phyloP scores from a whole-genome alignment of 1,284 basidiomycete species.

The Moesziomyces globuligerus region DNA sequence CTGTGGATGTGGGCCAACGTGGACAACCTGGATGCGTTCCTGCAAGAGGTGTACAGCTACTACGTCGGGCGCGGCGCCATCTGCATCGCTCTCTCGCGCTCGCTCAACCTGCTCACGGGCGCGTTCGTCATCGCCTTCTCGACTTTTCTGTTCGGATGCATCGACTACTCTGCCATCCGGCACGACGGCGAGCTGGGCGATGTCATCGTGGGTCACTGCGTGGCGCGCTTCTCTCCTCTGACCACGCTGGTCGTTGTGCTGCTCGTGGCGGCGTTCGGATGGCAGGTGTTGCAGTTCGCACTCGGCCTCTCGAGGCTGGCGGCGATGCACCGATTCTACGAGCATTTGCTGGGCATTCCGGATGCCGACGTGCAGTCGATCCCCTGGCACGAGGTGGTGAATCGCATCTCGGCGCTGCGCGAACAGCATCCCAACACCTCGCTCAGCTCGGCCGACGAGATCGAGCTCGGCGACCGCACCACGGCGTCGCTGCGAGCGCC shows the following conservation, averaged over 20 bases:
- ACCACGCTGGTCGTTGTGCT: constrained; percentile 72
- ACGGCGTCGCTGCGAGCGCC: constrained; percentile 42
- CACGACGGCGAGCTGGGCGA: constrained; percentile 60
- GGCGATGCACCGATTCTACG: constrained; percentile 90
- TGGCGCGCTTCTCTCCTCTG: constrained; percentile 82
- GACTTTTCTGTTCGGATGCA: constrained; percentile 91
- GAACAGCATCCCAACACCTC: constrained; percentile 56
- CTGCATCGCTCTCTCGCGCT: constrained; percentile 86
- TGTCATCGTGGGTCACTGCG: constrained; percentile 66
- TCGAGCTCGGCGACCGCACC: constrained; percentile 50
- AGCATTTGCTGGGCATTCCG: constrained; percentile 72
- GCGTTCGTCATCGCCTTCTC: constrained; percentile 97
- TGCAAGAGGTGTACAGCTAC: constrained; percentile 94
- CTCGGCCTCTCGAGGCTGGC: constrained; percentile 76
- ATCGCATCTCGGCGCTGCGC: constrained; percentile 73
- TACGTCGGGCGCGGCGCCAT: constrained; percentile 96
- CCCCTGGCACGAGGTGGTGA: constrained; percentile 93
- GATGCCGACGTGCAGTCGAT: constrained; percentile 92
- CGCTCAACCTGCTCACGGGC: constrained; percentile 90
- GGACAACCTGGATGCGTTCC: constrained; percentile 90
- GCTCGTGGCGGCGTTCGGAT: constrained; percentile 80
- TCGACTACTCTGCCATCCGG: constrained; percentile 82
- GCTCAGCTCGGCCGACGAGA: constrained; percentile 68
- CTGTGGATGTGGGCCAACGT: constrained; percentile 99
- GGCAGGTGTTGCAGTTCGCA: constrained; percentile 71